phyloP scores from a whole-genome alignment of 208 protist genomes.

The Naegleria lovaniensis region DNA sequence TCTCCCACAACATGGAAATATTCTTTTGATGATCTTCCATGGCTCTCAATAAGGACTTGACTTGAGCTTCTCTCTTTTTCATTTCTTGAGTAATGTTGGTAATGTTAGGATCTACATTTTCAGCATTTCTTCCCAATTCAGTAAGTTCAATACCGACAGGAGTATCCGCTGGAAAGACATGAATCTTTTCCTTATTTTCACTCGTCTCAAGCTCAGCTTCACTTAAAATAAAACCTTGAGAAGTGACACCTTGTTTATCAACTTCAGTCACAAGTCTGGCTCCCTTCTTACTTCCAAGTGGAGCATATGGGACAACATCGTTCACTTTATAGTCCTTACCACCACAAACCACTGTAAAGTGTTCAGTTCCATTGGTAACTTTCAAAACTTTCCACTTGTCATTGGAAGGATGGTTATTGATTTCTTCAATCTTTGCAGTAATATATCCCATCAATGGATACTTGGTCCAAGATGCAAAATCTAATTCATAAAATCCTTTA shows the following conservation, averaged over 20 bases:
- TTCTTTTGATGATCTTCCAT: conserved; percentile 16
- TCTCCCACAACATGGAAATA: conserved; percentile 31
- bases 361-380: background rate
- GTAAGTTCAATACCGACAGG: conserved; percentile 23
- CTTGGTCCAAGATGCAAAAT: conserved; percentile 32
- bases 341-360: conserved; percentile 38
- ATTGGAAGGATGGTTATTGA: conserved; percentile 38
- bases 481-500: conserved; percentile 29
- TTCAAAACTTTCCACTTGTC: conserved; percentile 35
- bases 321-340: conserved; percentile 36
- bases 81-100: background rate
- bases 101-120: background rate
- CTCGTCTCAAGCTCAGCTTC: conserved; percentile 29
- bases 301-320: conserved; percentile 42
- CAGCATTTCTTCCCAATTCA: conserved; percentile 20
- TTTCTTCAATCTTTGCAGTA: conserved; percentile 34
- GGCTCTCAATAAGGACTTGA: background rate
- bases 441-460: conserved; percentile 34
- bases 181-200: conserved; percentile 3
- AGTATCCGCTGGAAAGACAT: background rate
- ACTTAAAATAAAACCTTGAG: conserved; percentile 36
- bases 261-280: conserved; percentile 18
- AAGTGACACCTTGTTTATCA: conserved; percentile 38
- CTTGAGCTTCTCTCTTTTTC: background rate
- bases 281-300: conserved; percentile 37